These are phyloP conservation scores for Claviceps sorghi DNA, from an alignment of 2,329 filamentous ascomycete genomes.

Conservation along the genomic window DNA sequence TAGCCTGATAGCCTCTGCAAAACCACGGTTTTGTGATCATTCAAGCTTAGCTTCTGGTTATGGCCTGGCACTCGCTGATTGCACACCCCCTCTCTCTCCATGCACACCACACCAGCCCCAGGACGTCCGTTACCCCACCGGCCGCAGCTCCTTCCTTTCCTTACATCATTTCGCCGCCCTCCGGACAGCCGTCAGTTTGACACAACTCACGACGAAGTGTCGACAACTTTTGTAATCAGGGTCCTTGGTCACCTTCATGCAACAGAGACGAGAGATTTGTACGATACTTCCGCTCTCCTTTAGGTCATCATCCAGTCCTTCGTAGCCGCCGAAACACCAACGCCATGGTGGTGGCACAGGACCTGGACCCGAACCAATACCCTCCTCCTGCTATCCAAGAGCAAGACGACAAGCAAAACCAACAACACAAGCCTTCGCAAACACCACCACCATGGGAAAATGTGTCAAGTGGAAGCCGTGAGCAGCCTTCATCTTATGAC, in stretches of 20 bases:
- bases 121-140: background rate
- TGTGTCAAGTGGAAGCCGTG: slow-evolving; percentile 11
- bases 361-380: background rate
- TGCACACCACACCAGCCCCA: no score
- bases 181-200: background rate
- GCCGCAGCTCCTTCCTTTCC: background rate
- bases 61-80: no score
- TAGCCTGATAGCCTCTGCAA: no score
- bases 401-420: background rate
- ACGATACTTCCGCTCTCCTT: background rate
- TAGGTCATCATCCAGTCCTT: background rate
- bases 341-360: slow-evolving; percentile 5
- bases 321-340: background rate
- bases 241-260: background rate
- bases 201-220: background rate
- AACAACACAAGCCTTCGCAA: background rate
- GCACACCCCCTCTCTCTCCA: no score
- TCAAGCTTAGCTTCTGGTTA: no score
- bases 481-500: slow-evolving; percentile 7
- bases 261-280: background rate
- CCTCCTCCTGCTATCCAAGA: background rate
- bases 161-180: background rate
- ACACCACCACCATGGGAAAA: slow-evolving; percentile 16
- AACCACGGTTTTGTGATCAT: no score
- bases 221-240: background rate